Conservation (phyloP, 345 rosid species). For the Eutrema japonicum region DNA sequence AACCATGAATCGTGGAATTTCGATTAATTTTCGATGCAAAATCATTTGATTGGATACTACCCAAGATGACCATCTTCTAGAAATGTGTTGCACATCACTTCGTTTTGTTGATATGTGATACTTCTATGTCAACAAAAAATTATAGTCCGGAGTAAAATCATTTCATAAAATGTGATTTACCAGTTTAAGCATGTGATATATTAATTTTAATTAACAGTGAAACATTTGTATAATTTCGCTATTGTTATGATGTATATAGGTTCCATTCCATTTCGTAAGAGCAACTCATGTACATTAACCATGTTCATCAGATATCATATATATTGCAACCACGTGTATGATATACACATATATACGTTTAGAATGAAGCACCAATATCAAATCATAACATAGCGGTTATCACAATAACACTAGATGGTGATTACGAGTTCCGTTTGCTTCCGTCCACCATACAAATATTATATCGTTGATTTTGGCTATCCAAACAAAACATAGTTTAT, state of each 20-base stretch:
- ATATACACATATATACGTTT: background rate
- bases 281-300: background rate
- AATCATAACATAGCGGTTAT: background rate
- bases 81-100: background rate
- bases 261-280: slow-evolving; percentile 5
- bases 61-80: slow-evolving; percentile 38
- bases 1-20: background rate
- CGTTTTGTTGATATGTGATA: background rate
- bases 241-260: slow-evolving; percentile 10
- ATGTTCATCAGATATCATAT: background rate
- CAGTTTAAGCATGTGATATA: background rate
- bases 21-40: background rate
- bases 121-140: background rate
- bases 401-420: background rate
- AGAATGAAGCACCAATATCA: background rate
- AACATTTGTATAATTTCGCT: background rate
- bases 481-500: background rate
- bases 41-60: background rate
- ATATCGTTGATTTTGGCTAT: background rate
- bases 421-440: no score
- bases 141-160: background rate
- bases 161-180: background rate
- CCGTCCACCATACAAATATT: no score
- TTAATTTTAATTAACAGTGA: background rate
- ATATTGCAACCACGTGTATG: background rate